These are phyloP conservation scores for Pythium pectinolyticum DNA, from an alignment of 352 stramenopile genomes.

Conservation along the genomic window DNA sequence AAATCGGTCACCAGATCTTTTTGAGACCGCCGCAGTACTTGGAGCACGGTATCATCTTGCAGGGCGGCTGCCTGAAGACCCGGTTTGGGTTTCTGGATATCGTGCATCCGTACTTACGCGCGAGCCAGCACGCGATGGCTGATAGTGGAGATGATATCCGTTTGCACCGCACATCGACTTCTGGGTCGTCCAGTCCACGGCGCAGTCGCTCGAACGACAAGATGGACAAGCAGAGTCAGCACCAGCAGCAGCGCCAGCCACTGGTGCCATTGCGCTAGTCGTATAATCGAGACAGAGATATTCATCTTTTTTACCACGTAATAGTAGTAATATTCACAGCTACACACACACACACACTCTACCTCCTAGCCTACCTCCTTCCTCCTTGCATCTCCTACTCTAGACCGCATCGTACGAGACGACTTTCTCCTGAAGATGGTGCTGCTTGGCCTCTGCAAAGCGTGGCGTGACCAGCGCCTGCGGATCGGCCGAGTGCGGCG, in stretches of 20 bases:
- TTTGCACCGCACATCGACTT: conserved; percentile 17
- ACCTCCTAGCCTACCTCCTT: too few species aligned
- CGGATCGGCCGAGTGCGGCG: conserved; percentile 48
- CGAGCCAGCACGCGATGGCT: conserved; percentile 20
- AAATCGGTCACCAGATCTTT: conserved; percentile 29
- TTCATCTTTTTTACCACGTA: not conserved
- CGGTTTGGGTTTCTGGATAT: conserved; percentile 29
- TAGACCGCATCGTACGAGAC: conserved; percentile 21
- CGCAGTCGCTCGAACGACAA: conserved; percentile 23
- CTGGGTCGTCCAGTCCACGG: conserved; percentile 14
- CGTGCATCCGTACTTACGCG: conserved; percentile 27
- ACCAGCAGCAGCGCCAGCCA: conserved; percentile 20
- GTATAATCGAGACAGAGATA: not conserved
- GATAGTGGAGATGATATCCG: conserved; percentile 12
- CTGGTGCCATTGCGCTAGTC: conserved; percentile 25
- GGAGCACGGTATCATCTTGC: conserved; percentile 32
- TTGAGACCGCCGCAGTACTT: conserved; percentile 31
- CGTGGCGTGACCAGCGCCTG: conserved; percentile 38
- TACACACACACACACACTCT: not conserved
- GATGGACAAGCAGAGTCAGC: conserved; percentile 15
- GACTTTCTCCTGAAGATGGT: conserved; percentile 1
- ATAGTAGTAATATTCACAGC: not conserved
- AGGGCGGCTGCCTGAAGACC: conserved; percentile 26
- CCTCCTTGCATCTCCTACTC: too few species aligned
- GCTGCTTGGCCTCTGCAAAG: conserved; percentile 5